phyloP scores from a whole-genome alignment of 2,329 filamentous ascomycete genomes.

The Fusarium bactridioides region DNA sequence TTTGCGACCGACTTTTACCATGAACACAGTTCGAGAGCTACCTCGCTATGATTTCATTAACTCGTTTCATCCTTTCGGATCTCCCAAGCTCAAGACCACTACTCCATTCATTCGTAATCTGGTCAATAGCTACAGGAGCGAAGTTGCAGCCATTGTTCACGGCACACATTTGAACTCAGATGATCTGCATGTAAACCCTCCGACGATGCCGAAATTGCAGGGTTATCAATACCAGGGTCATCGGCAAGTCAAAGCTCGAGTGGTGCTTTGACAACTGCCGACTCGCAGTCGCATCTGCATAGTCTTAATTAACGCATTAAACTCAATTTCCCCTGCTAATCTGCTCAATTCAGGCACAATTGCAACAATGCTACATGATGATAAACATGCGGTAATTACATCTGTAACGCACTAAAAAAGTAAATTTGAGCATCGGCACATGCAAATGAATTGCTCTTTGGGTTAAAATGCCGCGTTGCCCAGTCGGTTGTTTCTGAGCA shows the following conservation, averaged over 20 bases:
- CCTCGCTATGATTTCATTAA: neutral
- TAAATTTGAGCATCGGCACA: neutral
- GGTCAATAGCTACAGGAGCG: neutral
- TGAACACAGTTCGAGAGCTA: neutral
- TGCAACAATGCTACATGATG: neutral
- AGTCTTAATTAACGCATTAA: neutral
- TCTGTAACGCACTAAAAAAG: neutral
- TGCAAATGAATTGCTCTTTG: neutral
- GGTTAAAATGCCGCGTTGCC: neutral
- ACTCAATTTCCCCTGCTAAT: neutral
- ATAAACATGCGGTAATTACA: neutral
- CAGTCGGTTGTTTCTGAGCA: neutral
- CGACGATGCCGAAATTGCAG: neutral
- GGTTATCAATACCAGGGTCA: neutral
- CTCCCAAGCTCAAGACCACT: neutral
- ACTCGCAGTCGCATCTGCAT: neutral
- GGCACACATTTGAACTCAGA: neutral
- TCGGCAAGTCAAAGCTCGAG: neutral
- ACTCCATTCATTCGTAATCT: neutral
- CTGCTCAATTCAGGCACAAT: neutral
- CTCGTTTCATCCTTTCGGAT: rapidly evolving
- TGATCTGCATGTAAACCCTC: neutral
- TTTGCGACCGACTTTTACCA: neutral
- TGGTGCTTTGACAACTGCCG: neutral
- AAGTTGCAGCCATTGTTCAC: neutral